Evolutionary conservation across 2,329 filamentous ascomycete genomes (phyloP).

Genomic region (Calonectria multiphialidica): DNA sequence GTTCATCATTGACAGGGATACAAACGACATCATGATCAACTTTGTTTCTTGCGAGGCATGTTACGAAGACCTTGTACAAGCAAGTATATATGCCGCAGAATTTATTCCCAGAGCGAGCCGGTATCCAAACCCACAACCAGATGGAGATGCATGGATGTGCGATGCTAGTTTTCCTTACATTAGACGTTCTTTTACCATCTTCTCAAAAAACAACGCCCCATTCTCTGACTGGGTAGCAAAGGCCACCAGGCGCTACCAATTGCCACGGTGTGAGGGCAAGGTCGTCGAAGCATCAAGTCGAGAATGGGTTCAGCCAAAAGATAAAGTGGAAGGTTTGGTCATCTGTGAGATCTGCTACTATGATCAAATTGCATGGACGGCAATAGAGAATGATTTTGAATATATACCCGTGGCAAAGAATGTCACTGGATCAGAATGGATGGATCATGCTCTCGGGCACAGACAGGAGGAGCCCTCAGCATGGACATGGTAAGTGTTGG

Average conservation of each 20-base stretch:
- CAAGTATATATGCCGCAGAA: slow-evolving; percentile 3
- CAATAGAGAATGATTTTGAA: slow-evolving; percentile 12
- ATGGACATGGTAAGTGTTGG: not conserved
- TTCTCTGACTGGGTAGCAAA: slow-evolving; percentile 8
- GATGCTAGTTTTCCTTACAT: slow-evolving; percentile 1
- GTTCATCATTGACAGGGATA: not conserved
- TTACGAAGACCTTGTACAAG: slow-evolving; percentile 1
- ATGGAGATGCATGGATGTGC: not conserved
- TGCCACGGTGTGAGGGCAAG: slow-evolving; percentile 10
- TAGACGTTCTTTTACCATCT: not conserved
- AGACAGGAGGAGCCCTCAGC: not conserved
- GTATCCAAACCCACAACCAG: slow-evolving; percentile 5
- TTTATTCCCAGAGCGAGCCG: slow-evolving; percentile 3
- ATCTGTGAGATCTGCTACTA: slow-evolving; percentile 13
- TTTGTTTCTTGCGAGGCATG: slow-evolving; percentile 13
- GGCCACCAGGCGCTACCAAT: not conserved
- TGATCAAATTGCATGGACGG: slow-evolving; percentile 8
- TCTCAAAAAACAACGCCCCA: not conserved
- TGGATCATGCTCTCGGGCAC: slow-evolving; percentile 3
- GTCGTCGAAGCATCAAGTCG: not conserved
- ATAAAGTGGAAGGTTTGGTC: slow-evolving; percentile 1
- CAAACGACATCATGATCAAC: slow-evolving; percentile 12
- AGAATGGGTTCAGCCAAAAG: slow-evolving; percentile 3
- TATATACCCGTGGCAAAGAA: not conserved
- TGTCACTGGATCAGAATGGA: not conserved